A percentile compares a stretch with the other conserved stretches of the same genome.
These are phyloP conservation scores for Apiospora malaysiana DNA, from an alignment of 2,329 filamentous ascomycete species.

Conservation along the genomic window DNA sequence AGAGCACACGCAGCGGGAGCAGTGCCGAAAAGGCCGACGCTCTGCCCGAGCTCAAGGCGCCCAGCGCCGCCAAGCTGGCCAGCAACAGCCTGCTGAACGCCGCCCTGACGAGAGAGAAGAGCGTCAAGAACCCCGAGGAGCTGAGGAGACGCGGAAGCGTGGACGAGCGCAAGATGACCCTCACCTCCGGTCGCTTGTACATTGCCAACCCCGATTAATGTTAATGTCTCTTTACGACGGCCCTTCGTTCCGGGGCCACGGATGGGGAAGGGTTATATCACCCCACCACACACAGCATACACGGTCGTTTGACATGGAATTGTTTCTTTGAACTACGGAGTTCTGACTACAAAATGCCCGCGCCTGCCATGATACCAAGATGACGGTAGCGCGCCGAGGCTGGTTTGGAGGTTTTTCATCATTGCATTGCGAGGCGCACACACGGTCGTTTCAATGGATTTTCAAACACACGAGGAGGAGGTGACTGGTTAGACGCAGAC, in stretches of 20 bases:
- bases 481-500: not conserved
- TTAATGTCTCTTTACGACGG: not conserved
- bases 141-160: constrained; percentile 79
- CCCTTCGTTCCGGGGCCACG: not conserved
- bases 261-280: not conserved
- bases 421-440: constrained; percentile 23
- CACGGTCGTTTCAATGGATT: constrained; percentile 22
- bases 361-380: constrained; percentile 22
- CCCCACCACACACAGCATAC: constrained; percentile 2
- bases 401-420: constrained; percentile 22
- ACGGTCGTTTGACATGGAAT: constrained; percentile 15
- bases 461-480: not conserved
- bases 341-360: constrained; percentile 22
- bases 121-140: constrained; percentile 72
- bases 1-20: constrained; percentile 60
- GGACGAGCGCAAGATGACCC: constrained; percentile 80
- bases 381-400: constrained; percentile 22
- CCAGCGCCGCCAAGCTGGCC: constrained; percentile 55
- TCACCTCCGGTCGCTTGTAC: constrained; percentile 75
- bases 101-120: constrained; percentile 67
- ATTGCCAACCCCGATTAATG: constrained; percentile 82
- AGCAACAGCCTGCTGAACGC: constrained; percentile 65
- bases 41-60: constrained; percentile 57
- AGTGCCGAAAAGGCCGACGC: constrained; percentile 67
- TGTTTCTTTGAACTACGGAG: constrained; percentile 8